Evolutionary conservation across 495 filamentous ascomycete genomes (phyloP).

Genomic region (Annulohypoxylon moriforme): DNA sequence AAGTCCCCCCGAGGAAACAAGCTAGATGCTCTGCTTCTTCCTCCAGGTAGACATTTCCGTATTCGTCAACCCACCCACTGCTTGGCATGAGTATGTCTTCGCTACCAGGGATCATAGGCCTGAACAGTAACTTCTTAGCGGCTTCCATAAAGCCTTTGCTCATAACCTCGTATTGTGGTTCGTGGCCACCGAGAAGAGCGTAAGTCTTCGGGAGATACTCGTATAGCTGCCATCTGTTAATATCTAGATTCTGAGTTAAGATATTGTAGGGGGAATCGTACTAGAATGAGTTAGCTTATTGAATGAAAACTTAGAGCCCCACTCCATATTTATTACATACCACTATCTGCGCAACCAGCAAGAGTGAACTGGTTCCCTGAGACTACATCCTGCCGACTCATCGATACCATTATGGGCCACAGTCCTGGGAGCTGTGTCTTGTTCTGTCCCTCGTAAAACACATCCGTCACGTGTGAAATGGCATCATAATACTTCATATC

Average conservation of each 20-base stretch:
- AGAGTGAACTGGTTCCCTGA: slow-evolving; percentile 68
- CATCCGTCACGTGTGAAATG: slow-evolving; percentile 80
- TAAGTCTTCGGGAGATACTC: slow-evolving; percentile 85
- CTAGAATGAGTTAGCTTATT: background rate
- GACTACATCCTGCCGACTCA: slow-evolving; percentile 52
- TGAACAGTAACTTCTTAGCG: slow-evolving; percentile 77
- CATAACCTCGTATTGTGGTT: slow-evolving; percentile 80
- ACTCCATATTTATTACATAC: background rate
- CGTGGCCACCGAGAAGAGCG: slow-evolving; percentile 78
- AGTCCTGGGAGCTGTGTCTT: slow-evolving; percentile 79
- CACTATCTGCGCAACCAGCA: slow-evolving; percentile 80
- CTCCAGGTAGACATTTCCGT: slow-evolving; percentile 40
- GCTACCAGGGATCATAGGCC: slow-evolving; percentile 77
- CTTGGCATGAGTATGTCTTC: slow-evolving; percentile 77
- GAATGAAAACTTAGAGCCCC: background rate
- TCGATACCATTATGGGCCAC: slow-evolving; percentile 83
- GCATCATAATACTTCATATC: slow-evolving; percentile 93
- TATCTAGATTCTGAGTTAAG: background rate
- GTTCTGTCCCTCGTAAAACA: slow-evolving; percentile 76
- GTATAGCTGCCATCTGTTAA: slow-evolving; percentile 61
- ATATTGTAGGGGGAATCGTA: background rate
- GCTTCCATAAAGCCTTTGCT: slow-evolving; percentile 74
- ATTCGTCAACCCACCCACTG: slow-evolving; percentile 48
- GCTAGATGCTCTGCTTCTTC: slow-evolving; percentile 59
- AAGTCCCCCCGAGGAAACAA: slow-evolving; percentile 89